A percentile compares a stretch with the other conserved stretches of the same genome.
Conservation (phyloP, 495 filamentous ascomycete species). For the Aspergillus carlsbadensis region DNA sequence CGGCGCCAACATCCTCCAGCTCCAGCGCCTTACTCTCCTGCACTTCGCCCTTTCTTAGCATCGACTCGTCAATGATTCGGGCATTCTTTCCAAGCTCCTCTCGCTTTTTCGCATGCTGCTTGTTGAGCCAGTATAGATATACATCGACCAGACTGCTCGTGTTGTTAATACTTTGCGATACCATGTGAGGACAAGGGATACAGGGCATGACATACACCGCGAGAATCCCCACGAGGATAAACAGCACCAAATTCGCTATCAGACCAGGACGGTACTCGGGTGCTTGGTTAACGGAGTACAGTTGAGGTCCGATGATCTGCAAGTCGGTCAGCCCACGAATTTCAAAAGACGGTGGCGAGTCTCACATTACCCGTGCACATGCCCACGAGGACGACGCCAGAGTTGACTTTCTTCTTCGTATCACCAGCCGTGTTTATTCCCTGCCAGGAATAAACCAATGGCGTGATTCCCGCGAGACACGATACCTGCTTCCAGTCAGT, state of each 20-base stretch:
- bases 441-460: slow-evolving; percentile 29
- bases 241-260: slow-evolving; percentile 28
- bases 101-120: slow-evolving; percentile 42
- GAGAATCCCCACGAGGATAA: slow-evolving; percentile 21
- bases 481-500: slow-evolving; percentile 20
- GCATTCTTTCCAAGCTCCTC: slow-evolving; percentile 32
- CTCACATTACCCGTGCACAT: slow-evolving; percentile 28
- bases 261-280: slow-evolving; percentile 26
- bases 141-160: slow-evolving; percentile 23
- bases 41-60: slow-evolving; percentile 16
- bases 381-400: slow-evolving; percentile 22
- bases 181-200: neutral
- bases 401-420: slow-evolving; percentile 29
- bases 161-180: neutral
- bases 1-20: slow-evolving; percentile 19
- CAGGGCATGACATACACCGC: slow-evolving; percentile 16
- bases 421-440: slow-evolving; percentile 32
- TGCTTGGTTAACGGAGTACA: slow-evolving; percentile 24
- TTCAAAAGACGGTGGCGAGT: too few species aligned
- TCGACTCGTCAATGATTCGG: slow-evolving; percentile 21
- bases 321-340: neutral
- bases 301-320: slow-evolving; percentile 22
- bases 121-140: slow-evolving; percentile 50
- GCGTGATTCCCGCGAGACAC: slow-evolving; percentile 26
- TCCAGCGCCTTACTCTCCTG: slow-evolving; percentile 18